These are phyloP conservation scores for Candida sonorensis DNA, from an alignment of 805 yeast genomes.

Conservation along the genomic window DNA sequence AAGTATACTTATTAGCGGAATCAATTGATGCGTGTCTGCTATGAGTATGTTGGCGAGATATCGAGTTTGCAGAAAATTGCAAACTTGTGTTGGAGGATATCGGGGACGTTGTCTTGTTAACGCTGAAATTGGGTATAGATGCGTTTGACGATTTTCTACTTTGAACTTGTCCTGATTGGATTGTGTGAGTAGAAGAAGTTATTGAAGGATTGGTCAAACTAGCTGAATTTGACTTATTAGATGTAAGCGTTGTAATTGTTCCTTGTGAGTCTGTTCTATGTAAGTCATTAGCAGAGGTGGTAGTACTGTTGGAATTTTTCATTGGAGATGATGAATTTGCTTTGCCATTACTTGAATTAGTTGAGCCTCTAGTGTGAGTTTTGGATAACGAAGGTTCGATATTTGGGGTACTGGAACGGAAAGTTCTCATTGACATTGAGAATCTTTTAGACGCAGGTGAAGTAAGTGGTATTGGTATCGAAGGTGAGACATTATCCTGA, in stretches of 20 bases:
- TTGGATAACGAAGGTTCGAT: slow-evolving; percentile 21
- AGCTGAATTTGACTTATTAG: no score
- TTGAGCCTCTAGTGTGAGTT: slow-evolving; percentile 2
- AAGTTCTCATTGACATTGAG: slow-evolving; percentile 27
- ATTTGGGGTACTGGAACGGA: slow-evolving; percentile 25
- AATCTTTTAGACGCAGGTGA: slow-evolving; percentile 26
- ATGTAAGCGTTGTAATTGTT: neutral
- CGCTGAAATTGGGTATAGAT: no score
- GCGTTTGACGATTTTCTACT: no score
- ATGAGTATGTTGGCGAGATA: neutral
- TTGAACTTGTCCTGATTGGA: no score
- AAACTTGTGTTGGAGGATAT: no score
- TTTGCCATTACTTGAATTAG: slow-evolving; percentile 1
- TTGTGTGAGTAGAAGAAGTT: slow-evolving; percentile 1
- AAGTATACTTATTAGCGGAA: no score
- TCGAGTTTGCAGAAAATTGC: neutral
- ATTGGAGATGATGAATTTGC: slow-evolving; percentile 8
- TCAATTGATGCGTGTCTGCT: no score
- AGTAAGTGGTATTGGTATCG: no score
- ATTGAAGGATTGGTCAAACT: slow-evolving; percentile 1
- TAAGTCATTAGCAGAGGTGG: neutral
- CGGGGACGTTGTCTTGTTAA: no score
- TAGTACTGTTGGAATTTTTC: neutral
- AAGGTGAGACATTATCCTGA: slow-evolving; percentile 5
- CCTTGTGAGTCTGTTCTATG: no score